Evolutionary conservation across 768 basidiomycete genomes (phyloP), one percentile per base, ranked within the genome.

Genomic region (Paxillus involutus): DNA sequence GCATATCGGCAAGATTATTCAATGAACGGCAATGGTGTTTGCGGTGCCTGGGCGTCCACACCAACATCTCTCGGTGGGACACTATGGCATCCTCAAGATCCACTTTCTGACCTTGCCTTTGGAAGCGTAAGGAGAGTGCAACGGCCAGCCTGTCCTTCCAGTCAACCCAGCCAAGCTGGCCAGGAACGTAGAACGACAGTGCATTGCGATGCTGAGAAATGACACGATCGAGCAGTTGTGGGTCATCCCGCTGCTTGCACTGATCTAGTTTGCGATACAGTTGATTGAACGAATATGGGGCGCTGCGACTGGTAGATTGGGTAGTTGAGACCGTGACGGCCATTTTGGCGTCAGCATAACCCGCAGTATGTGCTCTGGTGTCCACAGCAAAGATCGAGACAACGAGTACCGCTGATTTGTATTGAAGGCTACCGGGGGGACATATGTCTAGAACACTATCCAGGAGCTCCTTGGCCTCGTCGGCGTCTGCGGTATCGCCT

Each of bases 1-100:
- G 46, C 6, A 54, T 49, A 52, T 24, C 26, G 3, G 57, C 61
- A 21, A 63, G 7, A n/a, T n/a, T 7, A 8, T 13, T 19, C 40
- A 41, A 41, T 12, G 40, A 41, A 8, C 40, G 3, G 29, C 29
- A 3, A 29, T 7, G 29, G 29, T 29, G 29, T 4, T 7, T 7
- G 29, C 4, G 29, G 7, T 3, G 29, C 7, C 29, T 29, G 29
- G 7, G 29, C 29, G n/a, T n/a, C n/a, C n/a, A n/a, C n/a, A 29
- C 29, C 29, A 29, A 29, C 29, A 29, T 29, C 29, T 29, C 16
- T 8, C 21, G 26, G 24, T 47, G 19, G 4, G 2, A 12, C 3
- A 26, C n/a, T 8, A 49, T 42, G 5, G 37, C 14, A 2, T 41
- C 6, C 13, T 58, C 19, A 3, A 49, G 24, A 13, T 32, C 33